phyloP scores from a whole-genome alignment of 768 basidiomycete species.

The Hericium coralloides region DNA sequence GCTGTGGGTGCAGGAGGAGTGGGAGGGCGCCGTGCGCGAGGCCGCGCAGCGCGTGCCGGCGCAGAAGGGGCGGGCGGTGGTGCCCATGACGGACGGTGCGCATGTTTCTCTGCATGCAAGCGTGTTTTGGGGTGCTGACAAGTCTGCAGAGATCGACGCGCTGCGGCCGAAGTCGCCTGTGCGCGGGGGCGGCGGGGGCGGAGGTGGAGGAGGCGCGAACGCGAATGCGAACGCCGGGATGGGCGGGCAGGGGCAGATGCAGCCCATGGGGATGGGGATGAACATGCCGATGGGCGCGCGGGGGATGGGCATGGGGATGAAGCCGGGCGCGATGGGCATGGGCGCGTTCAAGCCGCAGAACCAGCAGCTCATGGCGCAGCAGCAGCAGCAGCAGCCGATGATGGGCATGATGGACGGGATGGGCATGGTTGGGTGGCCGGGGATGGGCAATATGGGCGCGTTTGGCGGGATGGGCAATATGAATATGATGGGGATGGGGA shows the following conservation, averaged over 20 bases:
- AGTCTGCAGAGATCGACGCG: slow-evolving; percentile 57
- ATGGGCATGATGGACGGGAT: slow-evolving; percentile 32
- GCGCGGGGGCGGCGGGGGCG: slow-evolving; percentile 26
- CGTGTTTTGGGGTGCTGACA: too few relatives aligned
- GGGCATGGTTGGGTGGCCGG: slow-evolving; percentile 19
- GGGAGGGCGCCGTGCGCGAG: slow-evolving; percentile 55
- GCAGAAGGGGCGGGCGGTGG: slow-evolving; percentile 36
- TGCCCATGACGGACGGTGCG: slow-evolving; percentile 51
- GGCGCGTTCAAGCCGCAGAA: slow-evolving; percentile 13
- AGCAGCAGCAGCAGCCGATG: slow-evolving; percentile 22
- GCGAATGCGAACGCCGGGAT: slow-evolving; percentile 6
- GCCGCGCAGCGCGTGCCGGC: slow-evolving; percentile 31
- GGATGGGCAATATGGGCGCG: slow-evolving; percentile 22
- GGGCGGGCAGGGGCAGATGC: slow-evolving; percentile 1
- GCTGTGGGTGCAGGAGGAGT: slow-evolving; percentile 52
- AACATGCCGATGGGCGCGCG: slow-evolving; percentile 2
- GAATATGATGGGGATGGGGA: slow-evolving; percentile 25
- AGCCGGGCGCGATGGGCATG: neutral
- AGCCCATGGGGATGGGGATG: neutral
- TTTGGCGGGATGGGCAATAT: slow-evolving; percentile 27
- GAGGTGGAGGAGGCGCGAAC: slow-evolving; percentile 11
- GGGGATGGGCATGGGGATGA: slow-evolving; percentile 7
- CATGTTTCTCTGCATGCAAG: neutral
- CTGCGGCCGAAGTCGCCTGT: slow-evolving; percentile 82
- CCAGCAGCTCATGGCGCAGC: slow-evolving; percentile 21